These are phyloP conservation scores for Tolypocladium album DNA, from an alignment of 2,329 filamentous ascomycete genomes.

Conservation along the genomic window DNA sequence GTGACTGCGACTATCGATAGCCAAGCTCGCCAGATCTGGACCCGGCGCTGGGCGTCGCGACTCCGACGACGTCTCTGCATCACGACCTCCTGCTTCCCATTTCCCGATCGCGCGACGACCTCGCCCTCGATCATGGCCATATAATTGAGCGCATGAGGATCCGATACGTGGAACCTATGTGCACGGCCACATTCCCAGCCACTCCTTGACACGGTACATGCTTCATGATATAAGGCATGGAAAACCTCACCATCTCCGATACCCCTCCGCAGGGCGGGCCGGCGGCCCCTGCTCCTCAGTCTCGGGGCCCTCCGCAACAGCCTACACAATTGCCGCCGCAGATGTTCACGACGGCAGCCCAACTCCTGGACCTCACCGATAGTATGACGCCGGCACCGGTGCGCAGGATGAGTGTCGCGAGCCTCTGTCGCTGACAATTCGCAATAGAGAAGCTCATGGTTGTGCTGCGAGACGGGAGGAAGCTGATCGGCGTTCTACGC, in stretches of 20 bases:
- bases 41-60: neutral
- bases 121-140: neutral
- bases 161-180: constrained; percentile 3
- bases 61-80: neutral
- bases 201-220: neutral
- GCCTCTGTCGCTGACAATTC: constrained; percentile 10
- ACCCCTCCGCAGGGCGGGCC: constrained; percentile 28
- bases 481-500: constrained; percentile 82
- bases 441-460: constrained; percentile 83
- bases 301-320: constrained; percentile 27
- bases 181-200: neutral
- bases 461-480: constrained; percentile 83
- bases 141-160: neutral
- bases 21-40: neutral
- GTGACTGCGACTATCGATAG: neutral
- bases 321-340: constrained; percentile 69
- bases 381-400: constrained; percentile 48
- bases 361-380: constrained; percentile 91
- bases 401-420: neutral
- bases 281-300: constrained; percentile 16
- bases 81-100: neutral
- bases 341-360: constrained; percentile 97
- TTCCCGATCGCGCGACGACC: neutral
- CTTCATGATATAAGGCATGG: constrained; percentile 30
- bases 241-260: constrained; percentile 42